A percentile compares a stretch with the other conserved stretches of the same genome.
phyloP scores from a whole-genome alignment of 108 stramenopile genomes.

The Skeletonema costatum region DNA sequence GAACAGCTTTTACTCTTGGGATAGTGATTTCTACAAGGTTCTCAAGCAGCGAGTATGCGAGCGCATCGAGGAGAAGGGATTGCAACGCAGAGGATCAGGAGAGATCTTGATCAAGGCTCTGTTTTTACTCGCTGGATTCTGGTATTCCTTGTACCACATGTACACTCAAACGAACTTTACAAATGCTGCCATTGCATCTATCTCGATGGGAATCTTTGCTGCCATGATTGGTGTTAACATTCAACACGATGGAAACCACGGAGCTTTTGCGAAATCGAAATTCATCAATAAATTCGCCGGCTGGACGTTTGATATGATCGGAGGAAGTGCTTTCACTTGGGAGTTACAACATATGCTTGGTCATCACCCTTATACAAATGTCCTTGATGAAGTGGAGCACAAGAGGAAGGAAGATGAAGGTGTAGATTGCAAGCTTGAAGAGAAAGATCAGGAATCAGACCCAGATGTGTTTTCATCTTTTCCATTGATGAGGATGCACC shows the following conservation, averaged over 20 bases:
- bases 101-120: slow-evolving; percentile 58
- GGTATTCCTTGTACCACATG: slow-evolving; percentile 52
- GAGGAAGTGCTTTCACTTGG: slow-evolving; percentile 62
- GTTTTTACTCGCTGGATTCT: slow-evolving; percentile 50
- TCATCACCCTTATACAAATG: slow-evolving; percentile 87
- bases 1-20: slow-evolving; percentile 51
- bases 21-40: slow-evolving; percentile 47
- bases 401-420: slow-evolving; percentile 35
- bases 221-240: slow-evolving; percentile 60
- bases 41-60: slow-evolving; percentile 41
- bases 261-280: slow-evolving; percentile 57
- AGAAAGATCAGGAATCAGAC: slow-evolving; percentile 64
- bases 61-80: slow-evolving; percentile 34
- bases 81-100: slow-evolving; percentile 37
- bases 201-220: slow-evolving; percentile 55
- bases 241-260: slow-evolving; percentile 80
- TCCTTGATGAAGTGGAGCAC: slow-evolving; percentile 68
- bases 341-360: slow-evolving; percentile 83
- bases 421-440: slow-evolving; percentile 43
- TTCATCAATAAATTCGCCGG: slow-evolving; percentile 55
- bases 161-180: slow-evolving; percentile 9
- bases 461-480: slow-evolving; percentile 68
- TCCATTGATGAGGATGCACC: slow-evolving; percentile 66
- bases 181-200: slow-evolving; percentile 18
- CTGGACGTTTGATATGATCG: slow-evolving; percentile 73